Percentiles rank a stretch among this genome's conserved stretches.
These are phyloP conservation scores for Ceriops zippeliana DNA, from an alignment of 345 rosid species.

Conservation along the genomic window DNA sequence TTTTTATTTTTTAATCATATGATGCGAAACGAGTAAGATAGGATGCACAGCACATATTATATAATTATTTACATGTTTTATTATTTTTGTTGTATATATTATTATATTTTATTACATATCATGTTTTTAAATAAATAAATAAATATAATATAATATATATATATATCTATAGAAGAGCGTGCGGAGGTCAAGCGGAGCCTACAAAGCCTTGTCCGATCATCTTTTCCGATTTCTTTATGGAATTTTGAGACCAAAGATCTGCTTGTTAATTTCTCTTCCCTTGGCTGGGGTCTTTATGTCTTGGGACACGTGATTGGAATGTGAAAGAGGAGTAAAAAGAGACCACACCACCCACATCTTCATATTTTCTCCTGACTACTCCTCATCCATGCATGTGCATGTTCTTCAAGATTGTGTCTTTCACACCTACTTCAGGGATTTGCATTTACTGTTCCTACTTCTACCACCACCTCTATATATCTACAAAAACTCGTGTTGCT, in stretches of 20 bases:
- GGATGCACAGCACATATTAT: too few relatives aligned
- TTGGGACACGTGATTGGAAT: slow-evolving; percentile 29
- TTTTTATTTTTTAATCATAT: too few relatives aligned
- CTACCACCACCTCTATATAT: slow-evolving; percentile 5
- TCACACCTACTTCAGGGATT: slow-evolving; percentile 15
- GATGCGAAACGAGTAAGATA: too few relatives aligned
- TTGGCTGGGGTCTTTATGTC: slow-evolving; percentile 22
- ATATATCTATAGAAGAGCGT: too few relatives aligned
- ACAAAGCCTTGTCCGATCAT: too few relatives aligned
- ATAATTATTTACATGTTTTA: too few relatives aligned
- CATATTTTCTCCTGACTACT: slow-evolving; percentile 19
- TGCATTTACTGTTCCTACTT: slow-evolving; percentile 45
- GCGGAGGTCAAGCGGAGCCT: too few relatives aligned
- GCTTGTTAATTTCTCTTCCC: slow-evolving; percentile 19
- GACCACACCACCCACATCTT: slow-evolving; percentile 39
- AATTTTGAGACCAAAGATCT: slow-evolving; percentile 15
- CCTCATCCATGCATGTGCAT: slow-evolving; percentile 53
- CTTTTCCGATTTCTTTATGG: not conserved
- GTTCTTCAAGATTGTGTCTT: slow-evolving; percentile 34
- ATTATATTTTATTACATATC: too few relatives aligned
- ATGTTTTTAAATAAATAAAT: too few relatives aligned
- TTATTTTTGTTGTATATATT: too few relatives aligned
- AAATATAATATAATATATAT: too few relatives aligned
- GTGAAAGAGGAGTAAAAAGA: slow-evolving; percentile 33
- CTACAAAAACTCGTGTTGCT: not conserved